Base-by-base conservation (phyloP, 179 eudicot species). In the Beta macrorhiza region DNA sequence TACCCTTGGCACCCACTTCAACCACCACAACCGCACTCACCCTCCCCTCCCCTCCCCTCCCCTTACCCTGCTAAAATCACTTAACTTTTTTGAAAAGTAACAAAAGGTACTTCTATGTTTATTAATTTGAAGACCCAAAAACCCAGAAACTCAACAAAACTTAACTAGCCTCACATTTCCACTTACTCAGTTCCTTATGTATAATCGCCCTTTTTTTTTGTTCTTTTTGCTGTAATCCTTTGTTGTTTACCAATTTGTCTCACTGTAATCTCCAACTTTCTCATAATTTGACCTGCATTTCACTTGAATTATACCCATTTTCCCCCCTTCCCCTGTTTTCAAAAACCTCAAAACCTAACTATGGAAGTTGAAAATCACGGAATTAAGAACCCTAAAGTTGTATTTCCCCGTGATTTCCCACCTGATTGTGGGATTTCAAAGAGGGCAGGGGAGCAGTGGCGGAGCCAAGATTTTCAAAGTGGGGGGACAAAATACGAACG, bases 331-430 rank as follows among this genome's bases (percentile, higher is more conserved):
- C 80, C 32, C 65, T 77, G 63, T 77, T 76, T 70, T 70, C 14
- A 8, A 3, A 5, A n/a, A 3, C 2, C 59, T 47, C 42, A n/a
- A 51, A 20, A 37, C 5, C 14, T 32, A 47, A 25, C 20, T 0
- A 77, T 69, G 68, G 44, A 61, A 19, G 45, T 4, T 61, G 77
- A 25, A 1, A 70, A 76, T 22, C 15, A 3, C 1, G 17, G 75
- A 3, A 47, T 5, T 47, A 29, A 0, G 20, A 44, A 45, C 1
- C 0, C 16, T 17, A 74, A 62, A 49, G 47, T 72, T 76, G 13
- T 75, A 14, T 76, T 76, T 72, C 51, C 51, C 16, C 44, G 84
- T 19, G 79, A 84, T 5, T 84, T 73, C 17, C 84, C 86, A 47
- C 44, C 51, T 67, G 82, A 79, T 51, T 81, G 67, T 67, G 84